Conservation (phyloP, 208 protist genomes). For the Acanthamoeba quina region DNA sequence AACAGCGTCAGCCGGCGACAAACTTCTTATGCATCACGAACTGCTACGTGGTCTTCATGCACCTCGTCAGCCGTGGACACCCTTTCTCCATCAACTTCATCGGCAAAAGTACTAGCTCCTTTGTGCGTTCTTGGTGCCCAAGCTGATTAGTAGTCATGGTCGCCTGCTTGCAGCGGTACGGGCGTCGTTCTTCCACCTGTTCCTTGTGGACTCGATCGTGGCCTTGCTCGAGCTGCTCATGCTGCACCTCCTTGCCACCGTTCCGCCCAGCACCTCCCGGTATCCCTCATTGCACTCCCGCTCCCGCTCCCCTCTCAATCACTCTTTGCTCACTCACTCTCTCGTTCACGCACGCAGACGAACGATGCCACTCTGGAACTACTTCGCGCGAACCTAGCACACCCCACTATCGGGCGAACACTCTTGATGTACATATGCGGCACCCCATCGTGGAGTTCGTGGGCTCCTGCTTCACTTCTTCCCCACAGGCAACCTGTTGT, state of each 20-base stretch:
- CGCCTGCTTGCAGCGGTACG: neutral
- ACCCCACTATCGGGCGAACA: too few relatives aligned
- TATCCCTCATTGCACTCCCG: neutral
- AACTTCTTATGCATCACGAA: slow-evolving; percentile 31
- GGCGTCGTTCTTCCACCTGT: neutral
- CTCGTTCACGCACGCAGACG: neutral
- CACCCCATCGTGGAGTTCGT: too few relatives aligned
- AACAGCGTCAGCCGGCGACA: neutral
- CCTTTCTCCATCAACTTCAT: slow-evolving; percentile 63
- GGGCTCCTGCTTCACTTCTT: too few relatives aligned
- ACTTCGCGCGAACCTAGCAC: neutral
- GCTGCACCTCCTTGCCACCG: slow-evolving; percentile 14
- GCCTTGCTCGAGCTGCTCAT: slow-evolving; percentile 43
- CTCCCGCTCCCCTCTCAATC: neutral
- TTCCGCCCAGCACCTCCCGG: neutral
- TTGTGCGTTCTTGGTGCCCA: neutral
- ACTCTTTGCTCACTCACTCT: too few relatives aligned
- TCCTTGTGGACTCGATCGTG: slow-evolving; percentile 2
- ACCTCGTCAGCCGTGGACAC: slow-evolving; percentile 8
- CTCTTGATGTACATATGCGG: neutral
- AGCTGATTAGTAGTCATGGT: neutral
- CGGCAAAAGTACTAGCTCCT: neutral
- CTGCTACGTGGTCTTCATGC: slow-evolving; percentile 1
- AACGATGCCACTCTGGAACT: neutral
- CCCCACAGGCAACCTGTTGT: too few relatives aligned